These are phyloP conservation scores for Fusarium nematophilum DNA, from an alignment of 2,329 filamentous ascomycete genomes.

Conservation along the genomic window DNA sequence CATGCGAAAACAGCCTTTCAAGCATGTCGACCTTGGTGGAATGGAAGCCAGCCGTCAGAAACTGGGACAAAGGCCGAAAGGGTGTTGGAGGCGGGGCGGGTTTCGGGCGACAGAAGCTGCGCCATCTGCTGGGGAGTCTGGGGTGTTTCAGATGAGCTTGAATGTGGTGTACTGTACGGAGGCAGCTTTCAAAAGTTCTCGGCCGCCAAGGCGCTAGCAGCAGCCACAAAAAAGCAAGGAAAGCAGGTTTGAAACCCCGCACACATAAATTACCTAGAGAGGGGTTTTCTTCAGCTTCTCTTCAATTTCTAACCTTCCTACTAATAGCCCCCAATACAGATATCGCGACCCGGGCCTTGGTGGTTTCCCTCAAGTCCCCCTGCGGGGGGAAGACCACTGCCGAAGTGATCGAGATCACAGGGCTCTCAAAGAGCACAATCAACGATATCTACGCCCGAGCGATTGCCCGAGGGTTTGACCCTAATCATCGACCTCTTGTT, in stretches of 20 bases:
- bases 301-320: neutral
- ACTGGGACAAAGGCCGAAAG: no score
- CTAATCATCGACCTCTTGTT: neutral
- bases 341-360: constrained; percentile 10
- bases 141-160: no score
- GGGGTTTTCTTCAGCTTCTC: neutral
- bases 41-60: no score
- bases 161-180: no score
- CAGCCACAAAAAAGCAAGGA: constrained; percentile 1
- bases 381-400: neutral
- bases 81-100: no score
- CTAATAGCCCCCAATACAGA: neutral
- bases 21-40: no score
- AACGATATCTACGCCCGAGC: constrained; percentile 12
- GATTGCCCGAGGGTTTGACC: constrained; percentile 14
- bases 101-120: no score
- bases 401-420: neutral
- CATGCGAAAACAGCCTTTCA: no score
- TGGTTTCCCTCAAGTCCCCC: neutral
- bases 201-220: constrained; percentile 2
- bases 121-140: no score
- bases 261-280: neutral
- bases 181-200: constrained; percentile 3
- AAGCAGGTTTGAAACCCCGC: neutral
- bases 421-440: neutral